Evolutionary conservation across 2,329 filamentous ascomycete species (phyloP), one percentile per base, ranked within the genome.

Genomic region (Thelonectria olida): DNA sequence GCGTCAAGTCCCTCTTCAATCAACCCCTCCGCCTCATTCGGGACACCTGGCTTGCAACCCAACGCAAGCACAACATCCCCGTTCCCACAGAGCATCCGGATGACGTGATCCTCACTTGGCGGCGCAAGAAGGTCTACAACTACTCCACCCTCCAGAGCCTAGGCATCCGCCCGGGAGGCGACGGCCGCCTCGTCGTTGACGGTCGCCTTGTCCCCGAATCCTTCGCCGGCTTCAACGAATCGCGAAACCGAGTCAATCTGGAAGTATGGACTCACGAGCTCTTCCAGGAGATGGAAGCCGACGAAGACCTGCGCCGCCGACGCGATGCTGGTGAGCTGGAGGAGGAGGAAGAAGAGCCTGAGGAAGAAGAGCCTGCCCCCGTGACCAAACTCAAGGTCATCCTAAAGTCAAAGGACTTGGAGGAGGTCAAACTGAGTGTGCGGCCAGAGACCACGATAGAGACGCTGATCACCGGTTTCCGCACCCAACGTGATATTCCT

Each of bases 101-200:
- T 5, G 79, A 81, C 1, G 80, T 96, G 17, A 90, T 96, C 69
- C 83, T 98, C 56, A 96, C 92, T 0, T 97, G 92, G 90, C 89
- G 89, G 64, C 85, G 87, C 23, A 87, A 86, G 59, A 86, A 87
- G 61, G 78, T 97, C 3, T 97, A 91, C 73, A 87, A 91, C 65
- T 85, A 86, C n/a, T 92, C 91, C 5, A 94, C 90, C 1, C 89
- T 92, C 60, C 82, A 83, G 54, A 88, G 85, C 48, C 79, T 97
- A 7, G 88, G 89, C 7, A 84, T 96, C 45, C 73, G 78, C 8
- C 79, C 81, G 0, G 75, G 78, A 10, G 72, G 64, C 6, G 70
- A 71, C 12, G 75, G 83, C 5, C 82, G 83, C 39, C 75, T 81
- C 13, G 75, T 84, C 19, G 70, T 73, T 10, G 74, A 79, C 45